phyloP scores from a whole-genome alignment of 1,139 yeast species.

The Kodamaea derodonti region DNA sequence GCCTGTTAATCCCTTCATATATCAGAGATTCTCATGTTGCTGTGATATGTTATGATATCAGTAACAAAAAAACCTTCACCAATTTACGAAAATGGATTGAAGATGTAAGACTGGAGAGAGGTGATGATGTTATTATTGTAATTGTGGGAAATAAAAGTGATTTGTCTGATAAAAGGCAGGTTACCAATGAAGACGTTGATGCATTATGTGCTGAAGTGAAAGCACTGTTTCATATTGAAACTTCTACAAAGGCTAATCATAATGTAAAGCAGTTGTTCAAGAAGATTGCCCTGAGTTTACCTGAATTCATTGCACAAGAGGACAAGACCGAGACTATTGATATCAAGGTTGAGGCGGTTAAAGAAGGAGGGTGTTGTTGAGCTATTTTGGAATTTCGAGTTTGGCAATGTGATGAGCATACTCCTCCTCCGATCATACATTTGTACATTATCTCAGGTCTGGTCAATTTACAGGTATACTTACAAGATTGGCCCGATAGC shows the following conservation, averaged over 20 bases:
- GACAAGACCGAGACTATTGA: slow-evolving; percentile 44
- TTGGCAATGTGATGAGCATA: no score
- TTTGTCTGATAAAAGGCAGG: slow-evolving; percentile 48
- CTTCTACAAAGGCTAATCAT: slow-evolving; percentile 92
- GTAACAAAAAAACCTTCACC: slow-evolving; percentile 79
- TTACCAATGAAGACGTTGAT: slow-evolving; percentile 73
- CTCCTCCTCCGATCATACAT: no score
- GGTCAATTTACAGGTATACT: no score
- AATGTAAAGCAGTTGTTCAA: slow-evolving; percentile 87
- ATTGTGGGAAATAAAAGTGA: slow-evolving; percentile 81
- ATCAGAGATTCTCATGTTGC: slow-evolving; percentile 97
- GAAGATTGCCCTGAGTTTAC: slow-evolving; percentile 85
- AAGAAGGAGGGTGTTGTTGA: slow-evolving; percentile 16
- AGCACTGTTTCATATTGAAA: slow-evolving; percentile 81
- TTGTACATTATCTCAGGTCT: no score
- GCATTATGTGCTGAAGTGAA: slow-evolving; percentile 51
- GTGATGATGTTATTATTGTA: slow-evolving; percentile 64
- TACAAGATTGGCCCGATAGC: no score
- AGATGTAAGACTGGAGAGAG: slow-evolving; percentile 67
- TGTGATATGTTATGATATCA: slow-evolving; percentile 89
- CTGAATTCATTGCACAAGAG: slow-evolving; percentile 54
- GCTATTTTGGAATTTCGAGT: no score
- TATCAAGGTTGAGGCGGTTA: slow-evolving; percentile 30
- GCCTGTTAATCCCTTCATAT: slow-evolving; percentile 70
- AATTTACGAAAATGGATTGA: slow-evolving; percentile 52